These are phyloP conservation scores for Sclerotiophoma versabilis DNA, from an alignment of 2,329 filamentous ascomycete species.

Conservation along the genomic window DNA sequence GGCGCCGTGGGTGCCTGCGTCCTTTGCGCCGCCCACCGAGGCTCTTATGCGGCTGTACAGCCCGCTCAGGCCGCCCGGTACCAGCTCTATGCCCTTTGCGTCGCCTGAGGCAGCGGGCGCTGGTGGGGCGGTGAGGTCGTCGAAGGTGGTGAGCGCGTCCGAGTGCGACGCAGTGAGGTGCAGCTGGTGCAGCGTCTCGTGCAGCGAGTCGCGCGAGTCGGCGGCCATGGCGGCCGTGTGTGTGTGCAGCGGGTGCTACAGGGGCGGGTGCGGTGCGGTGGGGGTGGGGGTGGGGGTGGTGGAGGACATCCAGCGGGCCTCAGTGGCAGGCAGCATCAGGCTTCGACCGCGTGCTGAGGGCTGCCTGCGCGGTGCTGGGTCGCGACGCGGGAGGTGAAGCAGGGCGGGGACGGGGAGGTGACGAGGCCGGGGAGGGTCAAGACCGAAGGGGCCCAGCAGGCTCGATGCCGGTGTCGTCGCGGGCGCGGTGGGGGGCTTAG, in stretches of 20 bases:
- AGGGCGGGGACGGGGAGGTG: no score
- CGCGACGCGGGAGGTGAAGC: not conserved
- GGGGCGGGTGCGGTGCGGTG: not conserved
- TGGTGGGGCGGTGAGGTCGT: constrained; percentile 82
- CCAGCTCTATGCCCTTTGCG: constrained; percentile 74
- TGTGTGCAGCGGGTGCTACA: not conserved
- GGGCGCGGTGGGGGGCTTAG: constrained; percentile 4
- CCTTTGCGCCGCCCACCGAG: constrained; percentile 75
- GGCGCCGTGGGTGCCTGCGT: constrained; percentile 46
- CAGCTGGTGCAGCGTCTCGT: constrained; percentile 74
- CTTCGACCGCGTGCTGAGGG: not conserved
- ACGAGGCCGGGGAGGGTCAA: no score
- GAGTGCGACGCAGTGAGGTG: constrained; percentile 88
- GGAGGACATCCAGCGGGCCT: constrained; percentile 2
- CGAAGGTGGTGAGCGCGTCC: constrained; percentile 87
- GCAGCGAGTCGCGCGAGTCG: constrained; percentile 31
- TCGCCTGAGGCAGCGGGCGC: constrained; percentile 66
- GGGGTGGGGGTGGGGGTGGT: not conserved
- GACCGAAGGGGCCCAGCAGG: not conserved
- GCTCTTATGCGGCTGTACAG: constrained; percentile 86
- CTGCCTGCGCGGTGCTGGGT: not conserved
- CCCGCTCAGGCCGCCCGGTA: constrained; percentile 87
- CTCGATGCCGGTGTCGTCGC: not conserved
- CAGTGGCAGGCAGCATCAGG: constrained; percentile 5
- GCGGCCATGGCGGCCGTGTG: constrained; percentile 33